Conservation (phyloP, 345 rosid species). For the Syzygium aromaticum region DNA sequence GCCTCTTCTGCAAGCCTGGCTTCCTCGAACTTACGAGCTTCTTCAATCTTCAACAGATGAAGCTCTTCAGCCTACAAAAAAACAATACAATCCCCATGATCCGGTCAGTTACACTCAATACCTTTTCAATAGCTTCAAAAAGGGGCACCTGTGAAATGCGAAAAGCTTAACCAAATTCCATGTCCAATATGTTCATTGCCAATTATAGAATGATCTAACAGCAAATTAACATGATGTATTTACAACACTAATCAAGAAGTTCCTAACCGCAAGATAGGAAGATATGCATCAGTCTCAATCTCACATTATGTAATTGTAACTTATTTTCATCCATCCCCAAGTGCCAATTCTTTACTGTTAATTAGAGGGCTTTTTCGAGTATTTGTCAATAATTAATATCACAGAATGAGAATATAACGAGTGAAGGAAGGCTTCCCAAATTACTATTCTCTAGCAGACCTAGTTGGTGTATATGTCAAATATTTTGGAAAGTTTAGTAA, state of each 20-base stretch:
- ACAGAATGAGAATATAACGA: neutral
- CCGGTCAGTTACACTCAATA: neutral
- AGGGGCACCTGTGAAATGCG: neutral
- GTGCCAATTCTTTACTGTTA: neutral
- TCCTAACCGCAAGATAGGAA: neutral
- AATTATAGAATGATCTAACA: neutral
- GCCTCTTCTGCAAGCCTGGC: slow-evolving; percentile 69
- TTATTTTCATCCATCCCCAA: neutral
- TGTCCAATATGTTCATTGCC: neutral
- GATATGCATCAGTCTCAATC: neutral
- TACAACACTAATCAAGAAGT: neutral
- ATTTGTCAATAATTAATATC: neutral
- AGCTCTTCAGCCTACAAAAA: slow-evolving; percentile 63
- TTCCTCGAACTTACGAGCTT: slow-evolving; percentile 58
- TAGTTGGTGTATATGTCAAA: neutral
- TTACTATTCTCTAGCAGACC: neutral
- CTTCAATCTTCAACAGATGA: slow-evolving; percentile 57
- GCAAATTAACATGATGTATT: neutral
- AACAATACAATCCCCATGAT: neutral
- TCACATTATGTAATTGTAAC: neutral
- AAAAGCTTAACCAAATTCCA: neutral
- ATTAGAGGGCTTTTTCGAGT: neutral
- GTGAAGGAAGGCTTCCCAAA: neutral
- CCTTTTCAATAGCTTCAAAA: neutral
- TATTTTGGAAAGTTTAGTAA: neutral